phyloP scores from a whole-genome alignment of 1,284 basidiomycete species.

The Ceratobasidium sp. region DNA sequence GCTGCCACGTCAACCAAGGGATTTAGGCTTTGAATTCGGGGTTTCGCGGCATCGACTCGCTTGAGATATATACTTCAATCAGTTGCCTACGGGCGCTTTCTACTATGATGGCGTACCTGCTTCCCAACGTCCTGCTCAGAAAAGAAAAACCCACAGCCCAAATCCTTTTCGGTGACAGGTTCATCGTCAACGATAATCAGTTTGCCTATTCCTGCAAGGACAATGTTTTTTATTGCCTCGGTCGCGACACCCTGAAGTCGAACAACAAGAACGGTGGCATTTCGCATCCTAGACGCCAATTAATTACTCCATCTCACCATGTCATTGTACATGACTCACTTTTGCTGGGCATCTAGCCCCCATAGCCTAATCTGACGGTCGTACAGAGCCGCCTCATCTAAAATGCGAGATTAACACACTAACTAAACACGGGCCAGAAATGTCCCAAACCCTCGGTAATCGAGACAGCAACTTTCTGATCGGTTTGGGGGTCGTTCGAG shows the following conservation, averaged over 20 bases:
- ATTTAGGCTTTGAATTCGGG: conserved; percentile 88
- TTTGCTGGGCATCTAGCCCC: conserved; percentile 97
- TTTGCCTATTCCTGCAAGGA: conserved; percentile 65
- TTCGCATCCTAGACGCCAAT: conserved; percentile 78
- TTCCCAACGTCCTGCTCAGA: conserved; percentile 90
- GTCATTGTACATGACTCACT: conserved; percentile 61
- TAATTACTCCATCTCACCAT: background rate
- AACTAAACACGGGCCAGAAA: conserved; percentile 3
- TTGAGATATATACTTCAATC: conserved; percentile 53
- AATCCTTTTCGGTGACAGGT: conserved; percentile 71
- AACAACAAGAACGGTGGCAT: conserved; percentile 88
- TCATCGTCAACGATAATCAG: conserved; percentile 64
- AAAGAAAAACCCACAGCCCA: conserved; percentile 94
- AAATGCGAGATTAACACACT: background rate
- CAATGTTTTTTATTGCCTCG: conserved; percentile 94
- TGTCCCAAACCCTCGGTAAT: conserved; percentile 59
- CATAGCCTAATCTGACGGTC: conserved; percentile 97
- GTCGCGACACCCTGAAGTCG: conserved; percentile 87
- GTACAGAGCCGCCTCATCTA: conserved; percentile 88
- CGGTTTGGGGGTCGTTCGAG: background rate
- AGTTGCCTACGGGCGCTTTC: background rate
- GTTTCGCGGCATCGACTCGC: conserved; percentile 85
- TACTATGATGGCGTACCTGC: conserved; percentile 65
- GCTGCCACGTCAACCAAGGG: conserved; percentile 87
- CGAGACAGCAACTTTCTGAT: conserved; percentile 52